Evolutionary conservation across 2,329 filamentous ascomycete genomes (phyloP), one percentile per base, ranked within the genome.

Genomic region (Curvularia spicifera): DNA sequence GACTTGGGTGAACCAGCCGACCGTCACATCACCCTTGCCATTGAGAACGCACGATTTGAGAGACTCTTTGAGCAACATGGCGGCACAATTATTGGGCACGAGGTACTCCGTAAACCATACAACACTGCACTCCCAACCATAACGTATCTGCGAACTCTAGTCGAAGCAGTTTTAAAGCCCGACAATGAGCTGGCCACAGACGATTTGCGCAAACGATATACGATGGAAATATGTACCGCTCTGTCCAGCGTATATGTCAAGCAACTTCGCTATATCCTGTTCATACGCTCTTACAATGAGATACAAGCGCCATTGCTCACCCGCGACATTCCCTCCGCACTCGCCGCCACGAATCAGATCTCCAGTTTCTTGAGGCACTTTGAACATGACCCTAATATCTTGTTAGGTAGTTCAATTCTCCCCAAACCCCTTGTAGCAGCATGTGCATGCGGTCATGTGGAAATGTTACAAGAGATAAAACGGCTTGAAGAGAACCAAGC

Each of bases 61-160:
- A 43, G 50, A n/a, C 46, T 56, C 8, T 56, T 56, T 35, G 31
- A 46, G 9, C 45, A 50, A 28, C 39, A 56, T 37, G 53, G 53
- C 15, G 46, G 46, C 10, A 45, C 22, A 15, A 56, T 50, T 20
- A 50, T 56, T 28, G 40, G 13, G n/a, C 37, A 50, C 20, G 39
- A 50, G 24, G 39, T 45, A 2, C 28, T 56, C 5, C 46, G n/a
- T 6, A 45, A n/a, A 29, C 22, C 22, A 28, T 8, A 29, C 4
- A n/a, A 45, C 15, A 4, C 22, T 29, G 10, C 3, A 15, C 24
- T 45, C 6, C 43, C 26, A 28, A 28, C 3, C 7, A 45, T 45
- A 13, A 18, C 9, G 6, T 28, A 45, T 7, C 15, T 45, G 9
- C 13, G 26, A 45, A 24, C n/a, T 15, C 5, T 45, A 5, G 43